Conservation (phyloP, 352 stramenopile genomes). For the Phytophthora podocarpi region DNA sequence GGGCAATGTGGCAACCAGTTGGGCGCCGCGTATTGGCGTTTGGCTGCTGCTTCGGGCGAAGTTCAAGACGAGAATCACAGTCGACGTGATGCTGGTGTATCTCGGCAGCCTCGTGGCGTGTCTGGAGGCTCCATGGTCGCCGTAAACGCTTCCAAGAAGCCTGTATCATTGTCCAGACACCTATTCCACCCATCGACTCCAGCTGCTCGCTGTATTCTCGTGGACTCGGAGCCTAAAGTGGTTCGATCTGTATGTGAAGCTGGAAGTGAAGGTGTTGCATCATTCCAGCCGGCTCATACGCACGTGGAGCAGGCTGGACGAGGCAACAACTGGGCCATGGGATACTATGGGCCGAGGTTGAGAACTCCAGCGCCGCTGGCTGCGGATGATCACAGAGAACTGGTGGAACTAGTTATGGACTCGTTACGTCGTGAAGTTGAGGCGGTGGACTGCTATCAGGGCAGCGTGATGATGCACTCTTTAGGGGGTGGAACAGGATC, state of each 20-base stretch:
- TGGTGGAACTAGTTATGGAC: conserved; percentile 78
- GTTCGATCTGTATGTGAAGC: conserved; percentile 40
- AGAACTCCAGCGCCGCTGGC: conserved; percentile 16
- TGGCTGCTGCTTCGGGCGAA: conserved; percentile 23
- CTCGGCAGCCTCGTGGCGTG: conserved; percentile 1
- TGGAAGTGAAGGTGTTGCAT: neutral
- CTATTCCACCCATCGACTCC: conserved; percentile 53
- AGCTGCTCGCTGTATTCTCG: conserved; percentile 69
- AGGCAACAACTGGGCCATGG: conserved; percentile 92
- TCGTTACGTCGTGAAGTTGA: conserved; percentile 79
- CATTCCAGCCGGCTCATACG: conserved; percentile 49
- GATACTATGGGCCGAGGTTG: conserved; percentile 52
- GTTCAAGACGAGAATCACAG: neutral
- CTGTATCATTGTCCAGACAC: conserved; percentile 35
- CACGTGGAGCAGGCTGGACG: conserved; percentile 75
- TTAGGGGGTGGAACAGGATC: conserved; percentile 83
- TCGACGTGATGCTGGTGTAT: neutral
- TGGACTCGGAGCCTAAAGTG: conserved; percentile 85
- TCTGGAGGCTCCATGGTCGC: neutral
- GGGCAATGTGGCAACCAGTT: conserved; percentile 84
- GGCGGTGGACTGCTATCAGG: conserved; percentile 65
- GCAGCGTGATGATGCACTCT: conserved; percentile 80
- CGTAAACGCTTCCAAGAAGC: conserved; percentile 4
- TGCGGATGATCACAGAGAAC: conserved; percentile 43
- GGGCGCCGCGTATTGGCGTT: conserved; percentile 73